Conservation (phyloP, 225 moss, liverwort and hornwort genomes). For the Polytrichum commune region DNA sequence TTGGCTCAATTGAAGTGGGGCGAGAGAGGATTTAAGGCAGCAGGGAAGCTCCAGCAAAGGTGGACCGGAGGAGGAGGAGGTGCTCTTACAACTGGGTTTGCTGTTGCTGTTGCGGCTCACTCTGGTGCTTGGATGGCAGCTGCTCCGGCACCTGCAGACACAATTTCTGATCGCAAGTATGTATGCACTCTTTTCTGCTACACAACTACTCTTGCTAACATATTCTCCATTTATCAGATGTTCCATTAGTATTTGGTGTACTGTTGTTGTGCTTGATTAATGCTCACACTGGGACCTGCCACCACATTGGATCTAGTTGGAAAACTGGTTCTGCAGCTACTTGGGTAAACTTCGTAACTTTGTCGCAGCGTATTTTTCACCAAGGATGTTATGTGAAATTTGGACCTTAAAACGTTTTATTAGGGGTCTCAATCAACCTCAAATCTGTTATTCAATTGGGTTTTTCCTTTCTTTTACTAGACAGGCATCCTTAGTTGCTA, state of each 20-base stretch:
- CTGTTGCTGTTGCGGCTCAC: constrained; percentile 22
- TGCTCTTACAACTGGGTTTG: constrained; percentile 37
- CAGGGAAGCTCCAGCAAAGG: constrained; percentile 25
- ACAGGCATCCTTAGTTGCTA: no score
- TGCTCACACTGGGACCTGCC: background rate
- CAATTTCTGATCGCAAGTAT: constrained; percentile 28
- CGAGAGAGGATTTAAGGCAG: constrained; percentile 22
- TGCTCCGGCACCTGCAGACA: constrained; percentile 30
- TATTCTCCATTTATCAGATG: background rate
- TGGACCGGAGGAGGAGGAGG: constrained; percentile 18
- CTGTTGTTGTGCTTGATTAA: background rate
- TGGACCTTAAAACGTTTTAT: no score
- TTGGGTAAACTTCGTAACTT: background rate
- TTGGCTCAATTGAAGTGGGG: constrained; percentile 23
- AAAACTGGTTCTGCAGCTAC: background rate
- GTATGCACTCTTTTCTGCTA: background rate
- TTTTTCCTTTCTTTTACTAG: no score
- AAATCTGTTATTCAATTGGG: no score
- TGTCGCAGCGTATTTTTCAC: background rate
- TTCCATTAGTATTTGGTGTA: background rate
- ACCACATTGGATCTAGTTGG: no score
- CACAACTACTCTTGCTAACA: background rate
- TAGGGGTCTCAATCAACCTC: no score
- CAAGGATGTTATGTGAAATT: background rate
- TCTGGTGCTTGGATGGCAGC: constrained; percentile 41